Conservation (phyloP, 2,329 filamentous ascomycete genomes). For the Juglanconis oblonga region DNA sequence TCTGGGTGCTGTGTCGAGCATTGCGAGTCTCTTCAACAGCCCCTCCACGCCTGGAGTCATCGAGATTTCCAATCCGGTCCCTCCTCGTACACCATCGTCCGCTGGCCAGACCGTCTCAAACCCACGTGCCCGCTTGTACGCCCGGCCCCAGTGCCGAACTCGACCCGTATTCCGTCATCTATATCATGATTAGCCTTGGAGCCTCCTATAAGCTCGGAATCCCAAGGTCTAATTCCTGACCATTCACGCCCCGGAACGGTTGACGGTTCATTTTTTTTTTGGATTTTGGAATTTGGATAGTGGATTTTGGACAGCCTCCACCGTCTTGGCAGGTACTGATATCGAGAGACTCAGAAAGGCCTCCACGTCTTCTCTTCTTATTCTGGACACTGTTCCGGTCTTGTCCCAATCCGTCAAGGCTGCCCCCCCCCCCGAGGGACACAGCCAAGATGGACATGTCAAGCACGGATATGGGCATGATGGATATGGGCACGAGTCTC, state of each 20-base stretch:
- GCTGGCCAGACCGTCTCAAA: no score
- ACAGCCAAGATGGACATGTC: constrained; percentile 28
- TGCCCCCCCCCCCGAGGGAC: background rate
- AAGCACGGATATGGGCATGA: constrained; percentile 32
- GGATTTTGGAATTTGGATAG: no score
- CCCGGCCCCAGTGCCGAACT: no score
- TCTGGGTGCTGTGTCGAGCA: no score
- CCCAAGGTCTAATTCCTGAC: background rate
- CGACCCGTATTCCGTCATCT: background rate
- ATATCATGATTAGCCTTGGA: background rate
- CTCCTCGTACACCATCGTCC: no score
- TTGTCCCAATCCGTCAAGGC: background rate
- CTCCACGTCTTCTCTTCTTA: background rate
- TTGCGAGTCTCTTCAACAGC: no score
- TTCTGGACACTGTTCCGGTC: background rate
- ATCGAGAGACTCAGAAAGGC: background rate
- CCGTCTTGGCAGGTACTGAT: constrained; percentile 6
- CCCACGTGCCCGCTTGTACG: no score
- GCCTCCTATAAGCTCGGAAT: background rate
- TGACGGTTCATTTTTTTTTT: background rate
- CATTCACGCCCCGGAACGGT: background rate
- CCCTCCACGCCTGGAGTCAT: no score
- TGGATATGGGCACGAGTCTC: constrained; percentile 35
- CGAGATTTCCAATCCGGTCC: no score
- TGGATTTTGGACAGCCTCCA: background rate